Conservation (phyloP, 805 yeast species). For the Starmerella bombi region DNA sequence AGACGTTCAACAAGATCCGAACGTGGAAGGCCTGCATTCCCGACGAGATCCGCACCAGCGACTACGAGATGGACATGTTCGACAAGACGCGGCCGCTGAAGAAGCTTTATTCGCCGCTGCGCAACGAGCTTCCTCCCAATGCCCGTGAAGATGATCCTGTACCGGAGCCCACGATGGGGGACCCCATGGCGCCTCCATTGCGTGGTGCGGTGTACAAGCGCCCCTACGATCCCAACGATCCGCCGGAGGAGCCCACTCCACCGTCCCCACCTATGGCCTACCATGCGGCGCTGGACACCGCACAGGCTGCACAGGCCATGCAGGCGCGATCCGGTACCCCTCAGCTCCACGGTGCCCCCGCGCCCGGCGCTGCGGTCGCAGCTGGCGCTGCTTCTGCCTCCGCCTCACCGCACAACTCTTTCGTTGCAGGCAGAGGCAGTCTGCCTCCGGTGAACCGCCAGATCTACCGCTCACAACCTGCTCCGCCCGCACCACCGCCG, state of each 20-base stretch:
- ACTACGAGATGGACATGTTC: constrained; percentile 38
- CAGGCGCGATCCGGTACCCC: no score
- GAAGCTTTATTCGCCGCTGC: constrained; percentile 73
- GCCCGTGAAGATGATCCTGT: constrained; percentile 61
- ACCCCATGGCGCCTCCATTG: constrained; percentile 82
- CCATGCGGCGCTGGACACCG: background rate
- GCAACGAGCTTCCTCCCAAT: constrained; percentile 58
- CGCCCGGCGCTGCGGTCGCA: background rate
- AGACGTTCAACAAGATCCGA: constrained; percentile 83
- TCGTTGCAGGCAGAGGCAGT: background rate
- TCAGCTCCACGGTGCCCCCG: background rate
- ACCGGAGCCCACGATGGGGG: constrained; percentile 73
- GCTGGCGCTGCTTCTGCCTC: background rate
- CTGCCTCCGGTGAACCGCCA: background rate
- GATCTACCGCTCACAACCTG: background rate
- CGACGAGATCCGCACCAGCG: constrained; percentile 72
- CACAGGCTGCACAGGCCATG: background rate
- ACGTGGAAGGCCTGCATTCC: constrained; percentile 99
- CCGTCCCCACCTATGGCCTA: constrained; percentile 22
- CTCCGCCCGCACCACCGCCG: constrained; percentile 17
- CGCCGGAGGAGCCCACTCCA: constrained; percentile 53
- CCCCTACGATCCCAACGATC: constrained; percentile 64
- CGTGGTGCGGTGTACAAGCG: constrained; percentile 81
- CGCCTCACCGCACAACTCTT: background rate
- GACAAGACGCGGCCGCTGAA: constrained; percentile 66